A percentile compares a stretch with the other conserved stretches of the same genome.
phyloP scores from a whole-genome alignment of 805 yeast genomes.

The Saccharomycopsis guyanensis region DNA sequence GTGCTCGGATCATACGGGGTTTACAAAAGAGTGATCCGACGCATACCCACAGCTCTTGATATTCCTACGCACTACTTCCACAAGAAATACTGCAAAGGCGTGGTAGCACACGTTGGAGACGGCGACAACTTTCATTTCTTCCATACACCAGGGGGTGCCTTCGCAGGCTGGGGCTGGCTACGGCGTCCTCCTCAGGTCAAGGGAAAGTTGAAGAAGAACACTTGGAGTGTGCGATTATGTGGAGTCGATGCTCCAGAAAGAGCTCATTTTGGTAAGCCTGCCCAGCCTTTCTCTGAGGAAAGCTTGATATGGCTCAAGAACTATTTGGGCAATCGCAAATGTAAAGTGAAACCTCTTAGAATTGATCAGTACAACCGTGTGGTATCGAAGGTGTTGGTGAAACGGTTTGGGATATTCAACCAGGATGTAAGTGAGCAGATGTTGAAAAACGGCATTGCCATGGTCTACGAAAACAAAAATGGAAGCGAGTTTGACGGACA shows the following conservation, averaged over 20 bases:
- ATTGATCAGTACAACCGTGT: slow-evolving; percentile 86
- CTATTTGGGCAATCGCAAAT: slow-evolving; percentile 52
- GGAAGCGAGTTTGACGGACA: slow-evolving; percentile 84
- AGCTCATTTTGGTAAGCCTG: slow-evolving; percentile 88
- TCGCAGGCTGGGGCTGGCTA: slow-evolving; percentile 93
- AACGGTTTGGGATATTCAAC: slow-evolving; percentile 46
- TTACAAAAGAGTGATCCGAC: slow-evolving; percentile 39
- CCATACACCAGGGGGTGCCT: slow-evolving; percentile 87
- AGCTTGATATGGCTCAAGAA: slow-evolving; percentile 70
- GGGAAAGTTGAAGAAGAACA: slow-evolving; percentile 40
- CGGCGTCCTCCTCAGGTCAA: slow-evolving; percentile 36
- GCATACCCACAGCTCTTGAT: slow-evolving; percentile 41
- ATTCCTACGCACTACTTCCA: slow-evolving; percentile 44
- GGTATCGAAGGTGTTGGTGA: slow-evolving; percentile 64
- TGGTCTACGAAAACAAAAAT: slow-evolving; percentile 75
- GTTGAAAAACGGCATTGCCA: slow-evolving; percentile 75
- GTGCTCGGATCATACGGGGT: slow-evolving; percentile 36
- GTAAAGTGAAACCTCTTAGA: slow-evolving; percentile 70
- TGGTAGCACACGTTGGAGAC: slow-evolving; percentile 87
- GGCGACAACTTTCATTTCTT: slow-evolving; percentile 91
- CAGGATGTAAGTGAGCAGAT: slow-evolving; percentile 82
- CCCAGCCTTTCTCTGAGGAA: slow-evolving; percentile 83
- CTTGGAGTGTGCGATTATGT: slow-evolving; percentile 75
- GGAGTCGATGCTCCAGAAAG: slow-evolving; percentile 98
- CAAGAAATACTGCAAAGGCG: slow-evolving; percentile 48